Base-by-base conservation (phyloP, 495 filamentous ascomycete genomes). In the Sporormia fimetaria region DNA sequence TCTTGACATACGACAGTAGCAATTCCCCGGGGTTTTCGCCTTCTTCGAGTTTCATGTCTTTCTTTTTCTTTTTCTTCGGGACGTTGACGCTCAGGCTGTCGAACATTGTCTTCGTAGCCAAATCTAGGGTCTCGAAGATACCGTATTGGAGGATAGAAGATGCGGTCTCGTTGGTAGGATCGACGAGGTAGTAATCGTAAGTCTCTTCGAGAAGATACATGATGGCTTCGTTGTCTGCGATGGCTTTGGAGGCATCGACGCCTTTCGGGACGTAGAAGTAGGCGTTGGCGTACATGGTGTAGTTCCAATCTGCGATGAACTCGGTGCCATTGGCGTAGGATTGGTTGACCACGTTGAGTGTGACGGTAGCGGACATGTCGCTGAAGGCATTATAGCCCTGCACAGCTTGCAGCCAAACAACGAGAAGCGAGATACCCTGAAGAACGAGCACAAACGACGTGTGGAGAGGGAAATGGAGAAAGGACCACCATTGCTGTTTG, bases 381-480 rank as follows among this genome's bases (percentile, higher is more conserved):
- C 2, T 3, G 21, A 10, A 0, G 15, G 14, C 8, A 28, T 37
- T 34, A 3, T 39, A 17, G 8, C 26, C 36, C 18, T 39, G 16
- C 10, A 53, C 21, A 28, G 44, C 52, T 20, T 55, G 52, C 7
- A 25, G 17, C 53, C 50, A 59, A 6, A 44, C 29, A 16, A 57
- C 35, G 14, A 54, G 43, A 17, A 55, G 42, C 3, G 37, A 31
- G 29, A 46, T 25, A 7, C 75, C 76, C 53, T 78, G 73, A n/a
- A 80, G 62, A 15, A 75, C 64, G 9, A 81, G 68, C 23, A 80
- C 72, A 21, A 82, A 61, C 7, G 12, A 7, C 25, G 25, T 34
- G 55, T 85, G 78, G 49, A 83, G 76, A 7, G 78, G 78, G 54
- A 80, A 78, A 60, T 84, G 81, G 1, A 78, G 57, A 44, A 76